Percentiles rank a stretch among this genome's conserved stretches.
Conservation (phyloP, 2,329 filamentous ascomycete genomes). For the Tolypocladium cylindrosporum region DNA sequence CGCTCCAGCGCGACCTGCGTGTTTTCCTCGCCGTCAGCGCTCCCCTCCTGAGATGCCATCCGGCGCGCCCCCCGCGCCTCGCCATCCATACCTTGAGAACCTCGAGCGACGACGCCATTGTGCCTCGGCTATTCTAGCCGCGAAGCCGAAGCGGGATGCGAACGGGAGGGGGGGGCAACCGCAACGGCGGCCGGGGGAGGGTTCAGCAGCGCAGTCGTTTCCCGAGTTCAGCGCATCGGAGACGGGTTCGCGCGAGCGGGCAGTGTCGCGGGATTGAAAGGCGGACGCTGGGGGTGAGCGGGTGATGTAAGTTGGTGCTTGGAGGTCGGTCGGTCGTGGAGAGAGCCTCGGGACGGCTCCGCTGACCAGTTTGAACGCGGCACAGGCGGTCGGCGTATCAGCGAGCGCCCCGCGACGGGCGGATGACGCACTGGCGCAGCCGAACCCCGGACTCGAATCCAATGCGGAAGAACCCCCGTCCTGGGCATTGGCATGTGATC, state of each 20-base stretch:
- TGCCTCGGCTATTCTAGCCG: constrained; percentile 5
- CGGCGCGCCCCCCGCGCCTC: neutral
- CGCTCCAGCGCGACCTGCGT: constrained; percentile 59
- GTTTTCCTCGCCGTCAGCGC: neutral
- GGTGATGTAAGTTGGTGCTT: neutral
- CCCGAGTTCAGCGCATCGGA: neutral
- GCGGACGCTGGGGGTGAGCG: neutral
- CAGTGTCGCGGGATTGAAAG: neutral
- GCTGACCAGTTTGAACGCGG: neutral
- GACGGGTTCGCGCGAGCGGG: neutral
- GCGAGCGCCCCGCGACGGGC: neutral
- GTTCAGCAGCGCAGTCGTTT: neutral
- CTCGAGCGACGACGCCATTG: constrained; percentile 12
- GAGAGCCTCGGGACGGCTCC: neutral
- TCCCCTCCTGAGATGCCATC: neutral
- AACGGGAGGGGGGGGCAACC: neutral
- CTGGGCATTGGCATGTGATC: neutral
- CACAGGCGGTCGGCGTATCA: neutral
- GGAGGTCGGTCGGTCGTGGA: neutral
- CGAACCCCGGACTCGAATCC: neutral
- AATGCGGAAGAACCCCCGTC: neutral
- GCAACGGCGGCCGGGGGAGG: neutral
- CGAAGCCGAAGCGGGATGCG: neutral
- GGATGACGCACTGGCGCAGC: neutral
- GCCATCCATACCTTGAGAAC: constrained; percentile 11